A percentile compares a stretch with the other conserved stretches of the same genome.
phyloP scores from a whole-genome alignment of 768 basidiomycete species.

The Rhodotorula paludigena region DNA sequence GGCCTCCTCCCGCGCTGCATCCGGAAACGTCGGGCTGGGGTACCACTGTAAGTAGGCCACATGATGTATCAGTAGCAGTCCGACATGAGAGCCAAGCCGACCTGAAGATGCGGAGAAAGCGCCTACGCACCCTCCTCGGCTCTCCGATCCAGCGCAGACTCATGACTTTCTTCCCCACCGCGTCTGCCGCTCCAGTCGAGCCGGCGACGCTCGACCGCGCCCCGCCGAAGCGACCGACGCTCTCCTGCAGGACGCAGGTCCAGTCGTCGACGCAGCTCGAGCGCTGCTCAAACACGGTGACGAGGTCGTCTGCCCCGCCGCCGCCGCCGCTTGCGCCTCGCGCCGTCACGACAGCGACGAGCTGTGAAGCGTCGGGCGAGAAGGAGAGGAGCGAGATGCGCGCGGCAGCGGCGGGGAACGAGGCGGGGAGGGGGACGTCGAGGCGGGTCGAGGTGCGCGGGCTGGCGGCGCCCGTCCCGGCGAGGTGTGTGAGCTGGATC shows the following conservation, averaged over 20 bases:
- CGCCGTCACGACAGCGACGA: constrained; percentile 14
- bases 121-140: constrained; percentile 18
- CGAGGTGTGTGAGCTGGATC: constrained; percentile 22
- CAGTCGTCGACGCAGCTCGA: constrained; percentile 26
- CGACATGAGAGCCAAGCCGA: too few species aligned
- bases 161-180: constrained; percentile 13
- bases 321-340: too few species aligned
- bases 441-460: constrained; percentile 14
- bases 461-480: background rate
- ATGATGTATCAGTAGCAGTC: too few species aligned
- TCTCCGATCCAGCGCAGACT: constrained; percentile 29
- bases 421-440: constrained; percentile 7
- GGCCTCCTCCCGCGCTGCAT: background rate
- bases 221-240: constrained; percentile 13
- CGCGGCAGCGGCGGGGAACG: background rate
- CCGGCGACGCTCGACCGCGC: background rate
- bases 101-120: background rate
- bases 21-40: constrained; percentile 3
- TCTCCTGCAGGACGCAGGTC: constrained; percentile 20
- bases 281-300: constrained; percentile 30
- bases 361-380: constrained; percentile 16
- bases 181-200: too few species aligned
- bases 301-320: constrained; percentile 1
- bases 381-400: constrained; percentile 24
- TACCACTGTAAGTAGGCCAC: constrained; percentile 21